phyloP scores from a whole-genome alignment of 192 early-diverging fungal species.

The Backusella parvicylindrica region DNA sequence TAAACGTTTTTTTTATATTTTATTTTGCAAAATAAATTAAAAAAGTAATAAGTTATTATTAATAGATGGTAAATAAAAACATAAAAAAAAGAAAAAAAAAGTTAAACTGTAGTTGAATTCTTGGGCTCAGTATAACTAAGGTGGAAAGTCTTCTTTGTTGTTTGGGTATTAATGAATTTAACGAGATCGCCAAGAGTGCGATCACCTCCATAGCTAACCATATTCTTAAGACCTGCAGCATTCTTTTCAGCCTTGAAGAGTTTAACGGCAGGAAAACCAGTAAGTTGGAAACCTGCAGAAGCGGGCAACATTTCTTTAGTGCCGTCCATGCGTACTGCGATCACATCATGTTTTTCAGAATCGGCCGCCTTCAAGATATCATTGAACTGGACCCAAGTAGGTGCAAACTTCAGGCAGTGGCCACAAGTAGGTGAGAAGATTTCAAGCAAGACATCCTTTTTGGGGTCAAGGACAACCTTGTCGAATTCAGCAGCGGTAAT shows the following conservation, averaged over 20 bases:
- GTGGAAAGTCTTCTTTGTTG: neutral
- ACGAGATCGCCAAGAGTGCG: constrained; percentile 72
- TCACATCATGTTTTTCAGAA: constrained; percentile 43
- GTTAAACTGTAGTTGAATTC: neutral
- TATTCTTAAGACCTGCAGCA: constrained; percentile 50
- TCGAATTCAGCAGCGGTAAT: constrained; percentile 81
- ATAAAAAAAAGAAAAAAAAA: neutral
- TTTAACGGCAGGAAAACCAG: constrained; percentile 95
- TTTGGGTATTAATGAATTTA: constrained; percentile 45
- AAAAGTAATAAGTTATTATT: too few relatives aligned
- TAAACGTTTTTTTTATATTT: too few relatives aligned
- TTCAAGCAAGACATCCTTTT: constrained; percentile 88
- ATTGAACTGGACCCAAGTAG: constrained; percentile 82
- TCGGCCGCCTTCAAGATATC: constrained; percentile 21
- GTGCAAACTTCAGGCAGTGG: constrained; percentile 69
- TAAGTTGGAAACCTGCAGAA: constrained; percentile 58
- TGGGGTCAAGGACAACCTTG: constrained; percentile 74
- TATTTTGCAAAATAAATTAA: too few relatives aligned
- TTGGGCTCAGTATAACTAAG: neutral
- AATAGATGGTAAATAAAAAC: neutral
- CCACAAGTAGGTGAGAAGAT: constrained; percentile 88
- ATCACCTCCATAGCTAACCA: constrained; percentile 79
- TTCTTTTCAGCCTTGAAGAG: constrained; percentile 68
- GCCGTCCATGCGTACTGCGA: constrained; percentile 88
- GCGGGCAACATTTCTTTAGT: constrained; percentile 89